Percentiles rank a stretch among this genome's conserved stretches.
Conservation (phyloP, 148 eudicot species). For the Nyssa sinensis region DNA sequence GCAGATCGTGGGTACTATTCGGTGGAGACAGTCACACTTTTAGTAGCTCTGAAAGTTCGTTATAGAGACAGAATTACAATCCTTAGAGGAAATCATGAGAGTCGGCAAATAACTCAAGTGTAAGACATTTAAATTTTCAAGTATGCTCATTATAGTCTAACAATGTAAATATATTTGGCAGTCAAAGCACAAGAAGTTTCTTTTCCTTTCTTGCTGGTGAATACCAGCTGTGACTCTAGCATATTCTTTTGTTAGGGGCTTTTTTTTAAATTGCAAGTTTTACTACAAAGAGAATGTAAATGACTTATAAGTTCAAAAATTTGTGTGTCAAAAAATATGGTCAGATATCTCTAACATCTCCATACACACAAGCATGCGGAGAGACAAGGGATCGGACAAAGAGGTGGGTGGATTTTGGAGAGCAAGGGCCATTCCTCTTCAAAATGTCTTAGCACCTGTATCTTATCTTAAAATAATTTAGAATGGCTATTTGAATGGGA, state of each 20-base stretch:
- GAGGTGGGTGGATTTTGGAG: no score
- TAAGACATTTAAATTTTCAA: constrained; percentile 11
- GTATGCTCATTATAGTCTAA: not conserved
- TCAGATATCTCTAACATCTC: not conserved
- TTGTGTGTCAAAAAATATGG: no score
- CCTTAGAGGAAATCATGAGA: constrained; percentile 41
- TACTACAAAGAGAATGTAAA: not conserved
- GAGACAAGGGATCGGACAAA: no score
- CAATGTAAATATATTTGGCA: not conserved
- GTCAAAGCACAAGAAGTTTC: not conserved
- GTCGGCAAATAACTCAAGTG: constrained; percentile 41
- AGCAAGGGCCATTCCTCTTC: no score
- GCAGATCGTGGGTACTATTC: constrained; percentile 43
- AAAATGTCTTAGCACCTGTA: no score
- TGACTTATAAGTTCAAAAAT: not conserved
- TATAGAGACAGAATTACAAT: constrained; percentile 38
- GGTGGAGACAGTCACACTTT: constrained; percentile 38
- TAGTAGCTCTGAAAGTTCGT: constrained; percentile 40
- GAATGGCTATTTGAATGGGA: not conserved
- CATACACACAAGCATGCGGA: not conserved
- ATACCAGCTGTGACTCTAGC: no score
- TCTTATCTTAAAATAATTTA: no score
- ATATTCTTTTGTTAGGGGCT: not conserved
- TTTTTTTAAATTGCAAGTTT: not conserved
- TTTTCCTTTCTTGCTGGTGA: not conserved